phyloP scores from a whole-genome alignment of 192 early-diverging fungal genomes.

The Diversispora epigaea region DNA sequence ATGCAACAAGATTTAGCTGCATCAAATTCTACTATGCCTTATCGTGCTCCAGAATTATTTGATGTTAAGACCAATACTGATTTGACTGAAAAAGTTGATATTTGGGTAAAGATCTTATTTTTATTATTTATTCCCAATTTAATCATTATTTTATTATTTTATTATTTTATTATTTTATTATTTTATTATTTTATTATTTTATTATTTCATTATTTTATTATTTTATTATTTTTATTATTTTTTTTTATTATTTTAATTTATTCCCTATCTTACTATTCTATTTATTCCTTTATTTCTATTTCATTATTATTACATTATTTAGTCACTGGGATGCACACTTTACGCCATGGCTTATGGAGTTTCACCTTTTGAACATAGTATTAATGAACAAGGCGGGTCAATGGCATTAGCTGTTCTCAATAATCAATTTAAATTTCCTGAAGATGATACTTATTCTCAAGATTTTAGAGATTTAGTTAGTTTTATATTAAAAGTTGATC shows the following conservation, averaged over 20 bases:
- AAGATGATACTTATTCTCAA: slow-evolving; percentile 50
- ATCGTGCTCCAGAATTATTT: slow-evolving; percentile 77
- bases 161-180: not conserved
- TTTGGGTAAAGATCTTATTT: slow-evolving; percentile 61
- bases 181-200: not conserved
- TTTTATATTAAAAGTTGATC: slow-evolving; percentile 63
- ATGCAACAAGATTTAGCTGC: slow-evolving; percentile 72
- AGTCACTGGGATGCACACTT: slow-evolving; percentile 68
- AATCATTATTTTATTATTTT: not conserved
- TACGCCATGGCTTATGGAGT: slow-evolving; percentile 70
- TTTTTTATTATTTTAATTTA: not conserved
- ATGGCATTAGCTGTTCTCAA: slow-evolving; percentile 73
- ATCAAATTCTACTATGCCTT: slow-evolving; percentile 70
- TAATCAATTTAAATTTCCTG: slow-evolving; percentile 57
- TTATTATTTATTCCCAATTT: not conserved
- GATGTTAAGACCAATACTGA: slow-evolving; percentile 64
- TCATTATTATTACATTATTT: slow-evolving; percentile 8
- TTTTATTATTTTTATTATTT: not conserved
- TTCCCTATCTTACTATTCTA: not conserved
- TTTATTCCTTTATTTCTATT: not conserved
- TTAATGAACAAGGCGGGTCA: slow-evolving; percentile 66
- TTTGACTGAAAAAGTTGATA: slow-evolving; percentile 70
- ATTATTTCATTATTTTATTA: not conserved
- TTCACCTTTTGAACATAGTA: slow-evolving; percentile 69
- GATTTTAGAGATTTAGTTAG: slow-evolving; percentile 55